Evolutionary conservation across 1,139 yeast genomes (phyloP), one percentile per base, ranked within the genome.

Genomic region (Nadsonia commutata): DNA sequence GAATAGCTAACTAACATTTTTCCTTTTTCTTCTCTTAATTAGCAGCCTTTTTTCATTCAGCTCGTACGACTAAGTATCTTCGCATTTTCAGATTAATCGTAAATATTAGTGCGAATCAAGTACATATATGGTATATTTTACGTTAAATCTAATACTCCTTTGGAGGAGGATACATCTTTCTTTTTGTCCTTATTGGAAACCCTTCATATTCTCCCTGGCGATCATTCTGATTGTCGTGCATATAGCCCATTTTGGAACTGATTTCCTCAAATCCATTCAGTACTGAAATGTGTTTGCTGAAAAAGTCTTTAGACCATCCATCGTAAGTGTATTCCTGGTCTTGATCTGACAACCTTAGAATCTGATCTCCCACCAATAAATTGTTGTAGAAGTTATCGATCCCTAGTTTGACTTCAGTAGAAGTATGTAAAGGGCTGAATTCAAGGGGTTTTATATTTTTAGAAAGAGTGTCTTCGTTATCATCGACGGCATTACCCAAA

Each of bases 271-370:
- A 9, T 9, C 23, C 23, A 21, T 21, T 9, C 6, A 21, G 6
- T 6, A 21, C 23, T 6, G 9, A 9, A 9, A 6, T 6, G 23
- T 21, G 6, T 21, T 38, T 22, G 6, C 40, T 37, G 36, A 40
- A 49, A 40, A 51, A 54, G 13, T 42, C 49, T 16, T 18, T 23
- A 1, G 54, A 47, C 54, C 56, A 55, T 18, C 57, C 57, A 20
- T 54, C 52, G 38, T 55, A 55, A 13, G 46, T 46, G 36, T 39
- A 45, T 9, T 38, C 39, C 19, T 43, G 38, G 20, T 39, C 20
- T 16, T n/a, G n/a, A n/a, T n/a, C n/a, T n/a, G n/a, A n/a, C n/a
- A n/a, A n/a, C n/a, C n/a, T n/a, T n/a, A n/a, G n/a, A n/a, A 9
- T 21, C 23, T 9, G 8, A 21, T 21, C 23, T 9, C 23, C 6